These are phyloP conservation scores for Metarhizium guizhouense DNA, from an alignment of 2,329 filamentous ascomycete genomes.

Conservation along the genomic window DNA sequence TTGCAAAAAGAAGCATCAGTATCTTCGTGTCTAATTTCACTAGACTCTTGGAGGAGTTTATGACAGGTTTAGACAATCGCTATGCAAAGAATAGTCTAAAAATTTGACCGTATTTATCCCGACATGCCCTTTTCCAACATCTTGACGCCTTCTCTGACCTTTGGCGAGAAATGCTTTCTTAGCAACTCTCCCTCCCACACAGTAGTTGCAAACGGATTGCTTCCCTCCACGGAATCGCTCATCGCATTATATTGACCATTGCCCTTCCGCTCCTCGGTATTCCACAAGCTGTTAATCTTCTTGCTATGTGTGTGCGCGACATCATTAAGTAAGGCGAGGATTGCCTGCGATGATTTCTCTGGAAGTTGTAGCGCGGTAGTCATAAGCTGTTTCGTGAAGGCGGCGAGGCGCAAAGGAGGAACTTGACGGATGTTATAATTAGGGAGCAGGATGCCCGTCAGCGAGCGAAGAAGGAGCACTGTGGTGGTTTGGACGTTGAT, in stretches of 20 bases:
- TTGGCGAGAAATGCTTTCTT: conserved; percentile 76
- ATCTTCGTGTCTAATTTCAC: neutral
- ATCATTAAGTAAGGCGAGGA: conserved; percentile 68
- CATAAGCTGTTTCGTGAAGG: conserved; percentile 88
- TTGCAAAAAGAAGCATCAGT: neutral
- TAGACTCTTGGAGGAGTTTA: neutral
- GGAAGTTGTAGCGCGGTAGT: conserved; percentile 75
- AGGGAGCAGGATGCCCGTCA: conserved; percentile 74
- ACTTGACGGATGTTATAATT: conserved; percentile 62
- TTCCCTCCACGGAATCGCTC: conserved; percentile 67
- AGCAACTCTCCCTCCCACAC: conserved; percentile 92
- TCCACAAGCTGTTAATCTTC: conserved; percentile 81
- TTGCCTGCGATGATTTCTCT: conserved; percentile 77
- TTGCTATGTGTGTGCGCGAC: conserved; percentile 73
- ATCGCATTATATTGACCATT: conserved; percentile 78
- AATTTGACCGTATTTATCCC: conserved; percentile 11
- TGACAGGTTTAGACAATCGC: neutral
- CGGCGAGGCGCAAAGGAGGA: conserved; percentile 77
- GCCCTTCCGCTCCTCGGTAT: conserved; percentile 86
- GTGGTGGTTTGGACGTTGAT: conserved; percentile 94
- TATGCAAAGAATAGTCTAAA: neutral
- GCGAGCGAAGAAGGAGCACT: conserved; percentile 78
- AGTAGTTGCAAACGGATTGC: conserved; percentile 83
- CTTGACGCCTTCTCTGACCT: conserved; percentile 67
- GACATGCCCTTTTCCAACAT: conserved; percentile 58